phyloP scores from a whole-genome alignment of 2,329 filamentous ascomycete species.

The Clonostachys chloroleuca region DNA sequence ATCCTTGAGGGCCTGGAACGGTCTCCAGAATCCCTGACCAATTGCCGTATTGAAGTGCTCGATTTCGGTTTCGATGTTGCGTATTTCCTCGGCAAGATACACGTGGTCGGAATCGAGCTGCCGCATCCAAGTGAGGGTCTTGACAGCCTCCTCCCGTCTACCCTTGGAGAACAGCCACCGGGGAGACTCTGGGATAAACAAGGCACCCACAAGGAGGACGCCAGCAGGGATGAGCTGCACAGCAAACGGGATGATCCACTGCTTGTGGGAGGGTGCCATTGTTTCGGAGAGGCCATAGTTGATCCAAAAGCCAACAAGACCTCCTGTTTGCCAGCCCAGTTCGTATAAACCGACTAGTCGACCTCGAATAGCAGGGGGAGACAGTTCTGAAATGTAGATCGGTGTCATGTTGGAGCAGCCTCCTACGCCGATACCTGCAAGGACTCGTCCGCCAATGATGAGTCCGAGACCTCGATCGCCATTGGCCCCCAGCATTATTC shows the following conservation, averaged over 20 bases:
- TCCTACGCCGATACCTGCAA: constrained; percentile 61
- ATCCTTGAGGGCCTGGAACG: constrained; percentile 54
- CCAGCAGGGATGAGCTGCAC: constrained; percentile 66
- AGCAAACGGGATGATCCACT: constrained; percentile 63
- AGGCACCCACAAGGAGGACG: constrained; percentile 52
- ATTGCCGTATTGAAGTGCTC: constrained; percentile 59
- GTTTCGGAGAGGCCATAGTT: constrained; percentile 57
- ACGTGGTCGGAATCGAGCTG: constrained; percentile 48
- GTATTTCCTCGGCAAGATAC: constrained; percentile 72
- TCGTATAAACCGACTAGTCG: constrained; percentile 65
- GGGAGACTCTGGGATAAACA: constrained; percentile 62
- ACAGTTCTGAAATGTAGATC: constrained; percentile 56
- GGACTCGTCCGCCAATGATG: constrained; percentile 57
- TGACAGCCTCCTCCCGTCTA: constrained; percentile 52
- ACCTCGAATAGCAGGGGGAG: constrained; percentile 60
- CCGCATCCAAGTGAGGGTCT: constrained; percentile 61
- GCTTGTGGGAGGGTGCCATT: constrained; percentile 37
- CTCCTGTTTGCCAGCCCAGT: constrained; percentile 60
- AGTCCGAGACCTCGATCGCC: constrained; percentile 57
- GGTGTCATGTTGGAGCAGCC: constrained; percentile 59
- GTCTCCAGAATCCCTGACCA: constrained; percentile 71
- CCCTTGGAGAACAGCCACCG: constrained; percentile 65
- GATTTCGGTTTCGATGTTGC: constrained; percentile 65
- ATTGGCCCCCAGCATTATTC: constrained; percentile 66
- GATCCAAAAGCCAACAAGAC: constrained; percentile 62